Base-by-base conservation (phyloP, 257 asterid genomes). In the Solanum bukasovii region DNA sequence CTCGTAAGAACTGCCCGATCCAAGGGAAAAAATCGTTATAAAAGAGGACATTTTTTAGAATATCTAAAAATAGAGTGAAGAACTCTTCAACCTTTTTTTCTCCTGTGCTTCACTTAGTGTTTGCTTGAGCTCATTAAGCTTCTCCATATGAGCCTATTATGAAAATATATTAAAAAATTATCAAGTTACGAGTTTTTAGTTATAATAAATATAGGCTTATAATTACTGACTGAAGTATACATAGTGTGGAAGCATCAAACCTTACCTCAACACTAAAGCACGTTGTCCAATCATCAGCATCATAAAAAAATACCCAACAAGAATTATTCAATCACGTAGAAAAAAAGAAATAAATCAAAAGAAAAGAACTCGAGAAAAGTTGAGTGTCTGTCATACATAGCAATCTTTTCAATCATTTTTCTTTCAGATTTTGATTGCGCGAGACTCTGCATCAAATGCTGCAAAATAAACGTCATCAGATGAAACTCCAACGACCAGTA, bases 351-450 rank as follows among this genome's bases (percentile, higher is more conserved):
- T 70, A 87, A 87, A 84, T 52, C 3, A 56, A 56, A 18, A 13
- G 87, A 40, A 86, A 79, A 71, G 88, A 86, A 86, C 33, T 81
- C 42, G 20, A 52, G 6, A 29, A 27, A 87, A 38, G 82, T 83
- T 7, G 7, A 56, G 29, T 49, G 49, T 31, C 79, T 33, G 49
- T 31, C 87, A 81, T 92, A 95, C 98, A 38, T 71, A 25, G 96
- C 91, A 33, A 93, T 89, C 79, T 92, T 95, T 59, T 93, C 94
- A 31, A 93, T 90, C 96, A 94, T 89, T 88, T 89, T 88, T 6
- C 90, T 90, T 89, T 94, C 96, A 65, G 78, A 27, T 87, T 93
- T 94, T 49, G 92, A 42, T 52, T 94, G 91, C 89, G 87, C 90
- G 44, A 95, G 90, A 89, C 75, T 94, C 61, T 82, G 91, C 34